A percentile compares a stretch with the other conserved stretches of the same genome.
Evolutionary conservation across 257 asterid species (phyloP).

Genomic region (Nicotiana tomentosiformis): DNA sequence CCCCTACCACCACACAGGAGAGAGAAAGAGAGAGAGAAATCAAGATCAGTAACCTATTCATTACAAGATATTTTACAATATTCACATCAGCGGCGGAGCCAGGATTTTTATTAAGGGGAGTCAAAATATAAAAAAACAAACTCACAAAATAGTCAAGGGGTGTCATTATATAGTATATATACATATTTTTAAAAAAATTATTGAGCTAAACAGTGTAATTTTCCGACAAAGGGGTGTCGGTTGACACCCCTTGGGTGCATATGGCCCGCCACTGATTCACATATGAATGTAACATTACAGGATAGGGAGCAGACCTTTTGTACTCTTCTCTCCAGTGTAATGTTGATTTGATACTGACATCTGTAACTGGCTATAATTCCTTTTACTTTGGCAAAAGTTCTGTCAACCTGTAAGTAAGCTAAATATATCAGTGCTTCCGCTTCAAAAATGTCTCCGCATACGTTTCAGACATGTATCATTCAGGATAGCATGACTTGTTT

Average conservation of each 20-base stretch:
- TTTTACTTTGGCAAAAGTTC: neutral
- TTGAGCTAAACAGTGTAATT: too few species aligned
- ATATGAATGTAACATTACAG: neutral
- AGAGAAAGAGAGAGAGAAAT: neutral
- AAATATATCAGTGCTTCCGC: neutral
- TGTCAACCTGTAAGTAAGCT: conserved; percentile 6
- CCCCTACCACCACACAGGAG: neutral
- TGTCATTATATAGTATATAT: too few species aligned
- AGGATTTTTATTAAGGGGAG: too few species aligned
- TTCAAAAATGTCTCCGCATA: neutral
- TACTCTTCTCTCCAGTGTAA: neutral
- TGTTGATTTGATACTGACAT: neutral
- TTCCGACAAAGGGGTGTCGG: too few species aligned
- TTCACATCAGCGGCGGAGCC: neutral
- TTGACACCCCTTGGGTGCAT: too few species aligned
- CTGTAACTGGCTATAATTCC: neutral
- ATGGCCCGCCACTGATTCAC: neutral
- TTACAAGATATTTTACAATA: conserved; percentile 9
- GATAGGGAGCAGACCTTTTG: neutral
- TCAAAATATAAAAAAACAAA: too few species aligned
- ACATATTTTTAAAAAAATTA: too few species aligned
- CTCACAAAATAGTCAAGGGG: too few species aligned
- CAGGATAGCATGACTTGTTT: neutral
- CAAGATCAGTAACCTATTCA: neutral
- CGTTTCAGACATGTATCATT: neutral